Evolutionary conservation across 129 eudicot species (phyloP), one percentile per base, ranked within the genome.

Genomic region (Centella asiatica): DNA sequence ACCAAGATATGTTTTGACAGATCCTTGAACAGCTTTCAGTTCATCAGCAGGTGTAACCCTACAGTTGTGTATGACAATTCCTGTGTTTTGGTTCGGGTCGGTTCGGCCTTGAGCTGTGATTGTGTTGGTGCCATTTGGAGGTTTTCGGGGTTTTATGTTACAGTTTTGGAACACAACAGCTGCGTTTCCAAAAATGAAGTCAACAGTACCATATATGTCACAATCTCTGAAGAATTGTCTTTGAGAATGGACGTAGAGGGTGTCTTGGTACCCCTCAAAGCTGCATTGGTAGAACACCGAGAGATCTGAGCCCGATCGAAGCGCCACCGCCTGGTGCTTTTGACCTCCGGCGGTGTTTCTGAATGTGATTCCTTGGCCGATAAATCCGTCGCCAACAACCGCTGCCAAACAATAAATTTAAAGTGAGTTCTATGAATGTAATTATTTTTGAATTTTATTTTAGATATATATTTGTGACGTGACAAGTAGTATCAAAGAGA

Each of bases 241-340:
- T 0, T 77, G 40, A 0, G 83, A 71, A 50, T 69, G 74, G 27
- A 65, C 80, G 23, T 81, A 77, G 50, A 81, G 83, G 9, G 88
- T 82, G 78, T 78, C 88, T 65, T 82, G 83, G 55, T 77, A 81
- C 2, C 88, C 88, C 65, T 81, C 83, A 7, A 81, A 81, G 65
- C 81, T 74, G 62, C 83, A 81, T 37, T 77, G 77, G 76, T 81
- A 81, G 76, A 81, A 78, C 1, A 82, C 84, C 9, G 88, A 82
- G 50, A 78, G 84, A 60, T 82, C 84, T 0, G 88, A 75, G 5
- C 78, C 78, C 15, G 81, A 78, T 4, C 81, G 81, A 1, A 82
- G 74, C 0, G 88, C 84, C 45, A 82, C 84, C 0, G 88, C 88
- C 44, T 82, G 84, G 67, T 82, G 81, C 60, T 78, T 82, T 45